Evolutionary conservation across 768 basidiomycete genomes (phyloP).

Genomic region (Gymnopilus junonius): DNA sequence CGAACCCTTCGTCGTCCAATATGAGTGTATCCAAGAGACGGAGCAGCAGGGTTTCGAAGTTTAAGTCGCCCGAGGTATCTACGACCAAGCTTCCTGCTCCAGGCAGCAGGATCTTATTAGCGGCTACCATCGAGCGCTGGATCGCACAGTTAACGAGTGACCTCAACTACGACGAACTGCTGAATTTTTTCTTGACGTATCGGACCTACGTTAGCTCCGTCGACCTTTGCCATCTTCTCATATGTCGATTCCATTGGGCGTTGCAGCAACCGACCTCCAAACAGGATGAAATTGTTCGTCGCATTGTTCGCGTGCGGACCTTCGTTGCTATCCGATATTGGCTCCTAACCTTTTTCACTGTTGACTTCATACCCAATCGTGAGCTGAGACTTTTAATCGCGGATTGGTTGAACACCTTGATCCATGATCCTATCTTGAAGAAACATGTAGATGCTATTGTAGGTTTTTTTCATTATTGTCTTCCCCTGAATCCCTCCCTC

Average conservation of each 20-base stretch:
- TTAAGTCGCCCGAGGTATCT: slow-evolving; percentile 34
- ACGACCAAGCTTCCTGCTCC: slow-evolving; percentile 18
- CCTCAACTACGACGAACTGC: slow-evolving; percentile 83
- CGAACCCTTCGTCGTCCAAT: slow-evolving; percentile 33
- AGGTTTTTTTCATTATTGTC: slow-evolving; percentile 33
- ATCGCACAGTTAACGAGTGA: slow-evolving; percentile 89
- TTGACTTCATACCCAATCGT: slow-evolving; percentile 84
- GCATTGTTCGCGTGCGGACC: slow-evolving; percentile 85
- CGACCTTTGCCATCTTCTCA: slow-evolving; percentile 81
- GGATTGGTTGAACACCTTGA: slow-evolving; percentile 80
- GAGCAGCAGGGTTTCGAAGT: slow-evolving; percentile 36
- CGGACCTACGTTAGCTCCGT: slow-evolving; percentile 81
- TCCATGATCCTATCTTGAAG: slow-evolving; percentile 70
- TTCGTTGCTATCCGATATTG: slow-evolving; percentile 91
- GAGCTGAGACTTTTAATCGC: slow-evolving; percentile 76
- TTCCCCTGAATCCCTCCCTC: slow-evolving; percentile 9
- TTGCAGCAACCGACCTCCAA: slow-evolving; percentile 51
- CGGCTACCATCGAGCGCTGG: slow-evolving; percentile 93
- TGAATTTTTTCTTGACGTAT: slow-evolving; percentile 93
- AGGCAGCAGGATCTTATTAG: slow-evolving; percentile 65
- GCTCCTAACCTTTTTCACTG: slow-evolving; percentile 87
- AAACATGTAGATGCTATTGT: slow-evolving; percentile 75
- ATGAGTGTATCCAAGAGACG: slow-evolving; percentile 39
- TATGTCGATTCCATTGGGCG: slow-evolving; percentile 91
- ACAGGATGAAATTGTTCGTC: slow-evolving; percentile 71